Base-by-base conservation (phyloP, 345 rosid genomes). In the Carallia pectinifolia region DNA sequence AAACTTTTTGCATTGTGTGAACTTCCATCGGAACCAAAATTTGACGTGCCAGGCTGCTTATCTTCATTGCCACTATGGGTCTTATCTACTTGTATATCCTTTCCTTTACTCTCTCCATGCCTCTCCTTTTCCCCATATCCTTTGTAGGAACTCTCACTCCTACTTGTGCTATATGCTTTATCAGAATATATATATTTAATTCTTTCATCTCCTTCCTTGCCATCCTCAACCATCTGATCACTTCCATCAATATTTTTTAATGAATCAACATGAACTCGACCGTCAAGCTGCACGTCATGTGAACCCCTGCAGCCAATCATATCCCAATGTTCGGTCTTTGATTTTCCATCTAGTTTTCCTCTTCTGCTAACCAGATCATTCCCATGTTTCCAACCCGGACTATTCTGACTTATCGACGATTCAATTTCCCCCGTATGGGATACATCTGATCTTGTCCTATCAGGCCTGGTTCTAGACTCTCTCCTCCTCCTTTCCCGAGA, bases 201-300 rank as follows among this genome's bases (percentile, higher is more conserved):
- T 53, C 65, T 62, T 53, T 31, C 74, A 66, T 66, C 68, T 53
- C 70, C 85, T 80, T 78, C 83, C 6, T 10, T 40, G 16, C 73
- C 78, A 66, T 67, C 73, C 72, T 85, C 90, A 64, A 72, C 81
- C 61, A 77, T 83, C 75, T 81, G 48, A 44, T 10, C 85, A 53
- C 72, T 74, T 52, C 70, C 79, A 10, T 37, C 19, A 19, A 48
- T 15, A 53, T 67, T 76, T 77, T 66, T 60, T 1, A 50, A 53
- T n/a, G 77, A 53, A 72, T 64, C 67, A 36, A 7, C 65, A 37
- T 59, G 59, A 19, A 37, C 44, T 39, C 37, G 59, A 62, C 59
- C 65, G 13, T 39, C 68, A 10, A 63, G 73, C 53, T 31, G 74
- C 55, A 73, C n/a, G 62, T 72, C 75, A 67, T 19, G 6, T 52